A percentile compares a stretch with the other conserved stretches of the same genome.
These are phyloP conservation scores for Saccharomycopsis selenospora DNA, from an alignment of 805 yeast species.

Conservation along the genomic window DNA sequence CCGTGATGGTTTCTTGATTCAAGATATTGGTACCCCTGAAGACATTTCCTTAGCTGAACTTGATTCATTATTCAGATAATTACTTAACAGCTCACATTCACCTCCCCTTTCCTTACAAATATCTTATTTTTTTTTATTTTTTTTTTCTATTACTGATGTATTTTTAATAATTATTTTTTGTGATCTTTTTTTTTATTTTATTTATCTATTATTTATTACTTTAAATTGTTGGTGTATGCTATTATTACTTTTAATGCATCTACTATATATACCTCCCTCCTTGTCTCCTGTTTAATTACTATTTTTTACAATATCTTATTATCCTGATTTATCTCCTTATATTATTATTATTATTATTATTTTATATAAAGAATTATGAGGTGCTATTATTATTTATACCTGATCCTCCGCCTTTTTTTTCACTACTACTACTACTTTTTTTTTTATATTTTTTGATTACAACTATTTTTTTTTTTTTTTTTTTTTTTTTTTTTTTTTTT, in stretches of 20 bases:
- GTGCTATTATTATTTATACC: background rate
- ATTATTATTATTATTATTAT: background rate
- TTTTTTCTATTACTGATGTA: background rate
- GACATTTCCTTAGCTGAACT: slow-evolving; percentile 66
- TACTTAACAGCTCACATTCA: background rate
- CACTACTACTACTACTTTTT: background rate
- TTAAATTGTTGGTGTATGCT: too few relatives aligned
- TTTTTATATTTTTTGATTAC: background rate
- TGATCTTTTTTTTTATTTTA: too few relatives aligned
- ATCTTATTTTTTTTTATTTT: background rate
- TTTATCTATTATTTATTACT: too few relatives aligned
- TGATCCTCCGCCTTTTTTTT: background rate
- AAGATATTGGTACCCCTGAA: slow-evolving; percentile 76
- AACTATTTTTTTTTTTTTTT: background rate
- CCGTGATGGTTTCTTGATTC: slow-evolving; percentile 67
- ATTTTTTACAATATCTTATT: too few relatives aligned
- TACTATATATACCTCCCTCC: too few relatives aligned
- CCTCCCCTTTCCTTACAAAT: background rate
- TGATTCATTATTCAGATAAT: slow-evolving; percentile 38
- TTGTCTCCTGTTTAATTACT: too few relatives aligned
- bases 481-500: background rate
- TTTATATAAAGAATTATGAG: background rate
- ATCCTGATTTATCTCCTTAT: background rate
- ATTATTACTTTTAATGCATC: too few relatives aligned
- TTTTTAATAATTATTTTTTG: too few relatives aligned